Conservation (phyloP, 768 basidiomycete species). For the Mycena haematopus region DNA sequence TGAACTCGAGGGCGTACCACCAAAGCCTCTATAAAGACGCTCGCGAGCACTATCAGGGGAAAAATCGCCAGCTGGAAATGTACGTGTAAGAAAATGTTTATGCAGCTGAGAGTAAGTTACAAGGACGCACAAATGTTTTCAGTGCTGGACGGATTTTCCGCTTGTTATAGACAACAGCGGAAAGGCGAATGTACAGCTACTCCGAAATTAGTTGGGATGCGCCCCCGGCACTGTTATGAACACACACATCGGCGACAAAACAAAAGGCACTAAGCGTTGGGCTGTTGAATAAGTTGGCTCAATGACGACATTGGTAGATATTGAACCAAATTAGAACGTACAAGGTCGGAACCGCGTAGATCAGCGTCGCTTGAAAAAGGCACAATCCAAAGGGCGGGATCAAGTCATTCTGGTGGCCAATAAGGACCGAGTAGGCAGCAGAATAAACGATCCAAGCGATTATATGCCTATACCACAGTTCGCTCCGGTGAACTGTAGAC, state of each 20-base stretch:
- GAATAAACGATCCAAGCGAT: slow-evolving; percentile 18
- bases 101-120: too few relatives aligned
- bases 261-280: slow-evolving; percentile 16
- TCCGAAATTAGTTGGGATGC: neutral
- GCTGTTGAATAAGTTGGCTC: neutral
- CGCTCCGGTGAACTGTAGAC: slow-evolving; percentile 9
- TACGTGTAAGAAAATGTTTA: too few relatives aligned
- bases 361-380: slow-evolving; percentile 8
- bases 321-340: neutral
- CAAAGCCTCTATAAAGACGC: slow-evolving; percentile 5
- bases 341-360: slow-evolving; percentile 16
- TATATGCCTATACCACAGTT: slow-evolving; percentile 20
- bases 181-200: slow-evolving; percentile 14
- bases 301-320: neutral
- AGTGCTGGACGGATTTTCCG: slow-evolving; percentile 20
- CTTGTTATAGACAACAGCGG: slow-evolving; percentile 3
- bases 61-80: neutral
- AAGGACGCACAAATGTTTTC: slow-evolving; percentile 7
- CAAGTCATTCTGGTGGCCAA: slow-evolving; percentile 1
- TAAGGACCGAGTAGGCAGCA: slow-evolving; percentile 8
- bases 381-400: slow-evolving; percentile 13
- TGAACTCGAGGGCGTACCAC: neutral
- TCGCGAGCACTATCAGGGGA: neutral
- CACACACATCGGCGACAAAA: slow-evolving; percentile 11
- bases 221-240: neutral